Evolutionary conservation across 2,329 filamentous ascomycete species (phyloP), one percentile per base, ranked within the genome.

Genomic region (Sporothrix pallida): DNA sequence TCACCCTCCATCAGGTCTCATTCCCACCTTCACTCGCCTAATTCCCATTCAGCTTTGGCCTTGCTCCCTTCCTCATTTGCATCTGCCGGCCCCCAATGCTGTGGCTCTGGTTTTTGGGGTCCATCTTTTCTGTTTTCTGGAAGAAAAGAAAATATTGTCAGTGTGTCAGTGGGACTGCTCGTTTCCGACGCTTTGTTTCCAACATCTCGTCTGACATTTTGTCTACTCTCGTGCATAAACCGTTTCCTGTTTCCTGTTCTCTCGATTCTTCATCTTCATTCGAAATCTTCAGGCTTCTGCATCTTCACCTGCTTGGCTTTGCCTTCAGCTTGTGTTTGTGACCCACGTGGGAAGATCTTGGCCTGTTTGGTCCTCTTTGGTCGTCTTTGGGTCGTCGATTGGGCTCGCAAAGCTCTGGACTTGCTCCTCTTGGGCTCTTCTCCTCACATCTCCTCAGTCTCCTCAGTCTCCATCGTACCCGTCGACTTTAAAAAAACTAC

Each of bases 81-180:
- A 58, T 46, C 50, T 70, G 50, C 50, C 68, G 46, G 48, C 26
- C 68, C 68, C 68, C 68, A 70, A 37, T 52, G 31, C 68, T 56
- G 31, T 52, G 65, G 31, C 50, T 44, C 23, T 52, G 65, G 68
- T 17, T 44, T 9, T 10, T 50, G 50, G 68, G 50, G 23, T 37
- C 31, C 31, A 20, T 9, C 42, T n/a, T 23, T 50, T 13, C 31
- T 13, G 44, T 52, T 52, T 48, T 46, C 65, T 17, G 54, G 17
- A 13, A 62, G 37, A 62, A 7, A 17, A 5, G 26, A 50, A 68
- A 50, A 50, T 20, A 23, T 2, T 46, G 37, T 37, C 31, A 37
- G 31, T 37, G 31, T 37, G 31, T 37, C 31, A 37, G 31, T 37
- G 31, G 31, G 31, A 37, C 31, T 37, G 4, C 31, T 37, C 31